Base-by-base conservation (phyloP, 352 stramenopile species). In the Globisporangium cederbergense region DNA sequence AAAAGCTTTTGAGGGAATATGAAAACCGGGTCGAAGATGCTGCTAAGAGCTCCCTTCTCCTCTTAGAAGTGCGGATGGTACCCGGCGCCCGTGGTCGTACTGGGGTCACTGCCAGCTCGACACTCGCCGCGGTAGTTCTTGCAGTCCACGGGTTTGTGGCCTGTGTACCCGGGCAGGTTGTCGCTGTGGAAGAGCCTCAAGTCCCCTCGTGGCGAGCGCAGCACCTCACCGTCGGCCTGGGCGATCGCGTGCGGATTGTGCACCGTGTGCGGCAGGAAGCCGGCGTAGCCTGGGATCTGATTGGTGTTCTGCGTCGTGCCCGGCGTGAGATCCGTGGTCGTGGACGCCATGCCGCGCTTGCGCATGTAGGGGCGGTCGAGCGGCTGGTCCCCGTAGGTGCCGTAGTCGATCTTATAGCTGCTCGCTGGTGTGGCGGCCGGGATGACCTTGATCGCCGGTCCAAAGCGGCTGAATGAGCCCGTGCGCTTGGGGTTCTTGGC, bases 131-230 rank as follows among this genome's bases (percentile, higher is more conserved):
- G 79, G 59, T 91, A 91, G 67, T 95, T 95, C n/a, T 61, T 71
- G 70, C 81, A 90, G 65, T 91, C 81, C 22, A 81, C 68, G 0
- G 86, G 81, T 38, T 91, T 90, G 73, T 93, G 82, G 1, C 88
- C 86, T 9, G 85, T 88, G 71, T 96, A 96, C 0, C 86, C 86
- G 0, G 88, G 85, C 14, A 96, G 66, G 55, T 96, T 94, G 60
- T 94, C 83, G 62, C 66, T 86, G 64, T 95, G 73, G 64, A 86
- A 95, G 18, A 96, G 69, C n/a, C 83, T 79, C 30, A 94, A 64
- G 14, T 75, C 74, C 56, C 76, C 73, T 13, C 70, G 71, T 20
- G 77, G 73, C 1, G 68, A 71, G 14, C 71, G 82, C 20, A 70
- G 50, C 34, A 78, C 51, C 0, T 70, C 68, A 14, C 81, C 79